Percentiles rank a stretch among this genome's conserved stretches.
Conservation (phyloP, 2,329 filamentous ascomycete genomes). For the Mycogone perniciosa region DNA sequence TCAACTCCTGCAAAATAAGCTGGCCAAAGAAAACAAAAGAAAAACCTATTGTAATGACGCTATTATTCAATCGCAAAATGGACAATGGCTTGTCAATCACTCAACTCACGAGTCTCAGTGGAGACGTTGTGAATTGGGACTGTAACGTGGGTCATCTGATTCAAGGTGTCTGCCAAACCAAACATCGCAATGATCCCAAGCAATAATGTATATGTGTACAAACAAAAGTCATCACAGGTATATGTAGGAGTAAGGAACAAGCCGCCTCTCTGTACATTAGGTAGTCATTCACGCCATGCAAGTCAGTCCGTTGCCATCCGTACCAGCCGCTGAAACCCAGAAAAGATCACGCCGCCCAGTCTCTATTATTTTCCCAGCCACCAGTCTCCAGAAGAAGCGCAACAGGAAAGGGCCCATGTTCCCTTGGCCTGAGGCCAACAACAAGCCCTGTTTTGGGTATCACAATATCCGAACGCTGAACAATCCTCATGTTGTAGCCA, state of each 20-base stretch:
- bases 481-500: conserved; percentile 12
- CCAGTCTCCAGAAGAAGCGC: conserved; percentile 4
- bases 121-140: not conserved
- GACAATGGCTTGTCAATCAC: not conserved
- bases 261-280: conserved; percentile 8
- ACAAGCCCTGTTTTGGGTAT: conserved; percentile 29
- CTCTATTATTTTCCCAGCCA: conserved; percentile 10
- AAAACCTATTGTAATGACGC: not conserved
- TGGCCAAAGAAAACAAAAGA: not conserved
- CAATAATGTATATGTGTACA: conserved; percentile 1
- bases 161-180: not conserved
- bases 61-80: not conserved
- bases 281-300: conserved; percentile 5
- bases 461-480: conserved; percentile 29
- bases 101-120: not conserved
- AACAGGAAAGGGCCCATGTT: conserved; percentile 15
- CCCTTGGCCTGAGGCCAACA: conserved; percentile 20
- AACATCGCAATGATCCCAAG: conserved; percentile 3
- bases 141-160: not conserved
- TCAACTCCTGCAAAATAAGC: conserved; percentile 32
- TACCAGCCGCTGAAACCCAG: conserved; percentile 5
- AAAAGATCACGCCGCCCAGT: conserved; percentile 8
- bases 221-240: not conserved
- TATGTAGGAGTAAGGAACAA: conserved; percentile 2
- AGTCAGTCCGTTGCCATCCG: conserved; percentile 6